Percentiles rank a stretch among this genome's conserved stretches.
Evolutionary conservation across 805 yeast genomes (phyloP).

Genomic region (Candida golubevii): DNA sequence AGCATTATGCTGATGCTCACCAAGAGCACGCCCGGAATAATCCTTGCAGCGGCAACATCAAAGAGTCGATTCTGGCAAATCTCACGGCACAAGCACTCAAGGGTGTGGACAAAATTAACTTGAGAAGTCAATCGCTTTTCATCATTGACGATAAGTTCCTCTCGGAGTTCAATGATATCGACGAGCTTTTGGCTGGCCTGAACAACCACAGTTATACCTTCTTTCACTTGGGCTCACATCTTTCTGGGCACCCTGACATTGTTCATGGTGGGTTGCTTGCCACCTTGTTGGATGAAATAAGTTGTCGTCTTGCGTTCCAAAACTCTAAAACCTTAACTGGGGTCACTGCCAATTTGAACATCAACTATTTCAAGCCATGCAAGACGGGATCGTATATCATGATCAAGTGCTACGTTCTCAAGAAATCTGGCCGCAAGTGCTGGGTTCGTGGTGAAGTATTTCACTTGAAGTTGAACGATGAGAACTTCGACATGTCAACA

Average conservation of each 20-base stretch:
- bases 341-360: constrained; percentile 42
- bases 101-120: constrained; percentile 33
- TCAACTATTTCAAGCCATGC: constrained; percentile 37
- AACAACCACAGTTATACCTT: constrained; percentile 35
- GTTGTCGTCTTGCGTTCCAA: constrained; percentile 41
- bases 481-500: constrained; percentile 6
- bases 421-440: constrained; percentile 37
- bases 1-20: constrained; percentile 11
- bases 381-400: constrained; percentile 28
- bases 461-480: constrained; percentile 18
- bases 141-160: constrained; percentile 32
- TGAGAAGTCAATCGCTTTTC: constrained; percentile 30
- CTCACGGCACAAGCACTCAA: constrained; percentile 34
- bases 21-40: constrained; percentile 11
- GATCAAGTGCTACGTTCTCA: constrained; percentile 30
- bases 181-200: constrained; percentile 8
- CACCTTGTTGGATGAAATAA: constrained; percentile 39
- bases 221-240: constrained; percentile 34
- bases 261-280: constrained; percentile 44
- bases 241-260: constrained; percentile 38
- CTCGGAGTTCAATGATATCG: constrained; percentile 21
- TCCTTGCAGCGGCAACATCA: constrained; percentile 14
- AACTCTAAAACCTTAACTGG: constrained; percentile 37
- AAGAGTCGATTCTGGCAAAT: constrained; percentile 30
- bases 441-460: constrained; percentile 35